These are phyloP conservation scores for Warburgia ugandensis DNA, from an alignment of 164 flowering plant genomes.

Conservation along the genomic window DNA sequence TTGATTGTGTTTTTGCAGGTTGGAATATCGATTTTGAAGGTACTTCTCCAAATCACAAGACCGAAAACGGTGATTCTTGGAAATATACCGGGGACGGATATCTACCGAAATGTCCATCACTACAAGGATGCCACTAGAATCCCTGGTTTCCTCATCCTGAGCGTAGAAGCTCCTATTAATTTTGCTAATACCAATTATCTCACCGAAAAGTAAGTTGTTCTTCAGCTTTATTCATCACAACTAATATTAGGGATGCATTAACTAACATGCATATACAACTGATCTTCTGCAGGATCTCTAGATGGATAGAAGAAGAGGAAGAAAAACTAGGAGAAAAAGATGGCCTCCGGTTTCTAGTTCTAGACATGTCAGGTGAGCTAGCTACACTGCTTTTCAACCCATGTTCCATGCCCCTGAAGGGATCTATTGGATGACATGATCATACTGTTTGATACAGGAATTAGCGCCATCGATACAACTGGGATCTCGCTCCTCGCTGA, in stretches of 20 bases:
- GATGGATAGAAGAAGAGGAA: constrained; percentile 73
- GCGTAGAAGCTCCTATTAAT: constrained; percentile 78
- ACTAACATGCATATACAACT: background rate
- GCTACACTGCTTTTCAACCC: background rate
- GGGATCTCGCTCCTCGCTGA: constrained; percentile 60
- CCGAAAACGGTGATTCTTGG: constrained; percentile 71
- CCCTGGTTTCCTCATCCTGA: constrained; percentile 66
- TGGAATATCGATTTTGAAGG: constrained; percentile 71
- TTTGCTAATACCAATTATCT: constrained; percentile 79
- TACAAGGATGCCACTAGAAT: constrained; percentile 61
- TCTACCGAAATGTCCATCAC: constrained; percentile 56
- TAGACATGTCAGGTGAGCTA: constrained; percentile 74
- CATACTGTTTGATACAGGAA: too few species aligned
- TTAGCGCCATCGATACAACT: constrained; percentile 71
- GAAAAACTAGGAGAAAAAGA: constrained; percentile 26
- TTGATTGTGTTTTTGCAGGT: constrained; percentile 62
- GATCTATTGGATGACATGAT: background rate
- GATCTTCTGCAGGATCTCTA: constrained; percentile 38
- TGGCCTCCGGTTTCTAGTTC: constrained; percentile 35
- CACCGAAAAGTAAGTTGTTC: constrained; percentile 56
- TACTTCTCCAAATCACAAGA: constrained; percentile 71
- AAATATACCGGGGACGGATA: constrained; percentile 63
- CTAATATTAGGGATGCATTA: background rate
- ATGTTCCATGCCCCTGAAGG: too few species aligned
- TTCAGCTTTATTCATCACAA: too few species aligned